A percentile compares a stretch with the other conserved stretches of the same genome.
Evolutionary conservation across 805 yeast species (phyloP).

Genomic region (Nakazawaea sp.): DNA sequence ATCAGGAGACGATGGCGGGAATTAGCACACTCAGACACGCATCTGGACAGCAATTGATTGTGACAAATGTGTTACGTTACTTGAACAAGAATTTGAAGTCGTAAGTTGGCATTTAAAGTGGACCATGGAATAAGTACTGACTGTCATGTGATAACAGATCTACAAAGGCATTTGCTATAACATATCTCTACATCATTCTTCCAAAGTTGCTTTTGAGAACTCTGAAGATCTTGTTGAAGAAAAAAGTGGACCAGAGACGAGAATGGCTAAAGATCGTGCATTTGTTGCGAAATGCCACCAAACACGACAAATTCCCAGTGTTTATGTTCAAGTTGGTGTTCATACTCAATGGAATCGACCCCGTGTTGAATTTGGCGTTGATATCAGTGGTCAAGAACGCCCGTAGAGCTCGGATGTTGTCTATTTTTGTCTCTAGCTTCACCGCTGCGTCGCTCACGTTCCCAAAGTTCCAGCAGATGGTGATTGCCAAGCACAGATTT

Average conservation of each 20-base stretch:
- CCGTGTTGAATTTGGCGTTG: slow-evolving; percentile 13
- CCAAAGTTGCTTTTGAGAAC: slow-evolving; percentile 22
- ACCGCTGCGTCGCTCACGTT: slow-evolving; percentile 23
- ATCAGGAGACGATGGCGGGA: too few relatives aligned
- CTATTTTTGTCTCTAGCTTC: slow-evolving; percentile 25
- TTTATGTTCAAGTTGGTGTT: slow-evolving; percentile 27
- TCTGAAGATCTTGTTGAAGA: slow-evolving; percentile 14
- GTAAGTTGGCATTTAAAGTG: slow-evolving; percentile 4
- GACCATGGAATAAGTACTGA: background rate
- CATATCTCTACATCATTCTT: slow-evolving; percentile 27
- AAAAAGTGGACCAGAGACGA: slow-evolving; percentile 12
- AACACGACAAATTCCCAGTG: slow-evolving; percentile 27
- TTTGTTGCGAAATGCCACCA: slow-evolving; percentile 20
- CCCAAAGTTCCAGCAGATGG: slow-evolving; percentile 27
- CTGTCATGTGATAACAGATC: slow-evolving; percentile 5
- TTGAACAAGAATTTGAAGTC: slow-evolving; percentile 8
- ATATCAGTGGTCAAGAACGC: slow-evolving; percentile 5
- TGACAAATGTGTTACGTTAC: slow-evolving; percentile 1
- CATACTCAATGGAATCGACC: slow-evolving; percentile 25
- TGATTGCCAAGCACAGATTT: slow-evolving; percentile 23
- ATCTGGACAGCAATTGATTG: background rate
- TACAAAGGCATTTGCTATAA: slow-evolving; percentile 25
- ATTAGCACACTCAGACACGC: background rate
- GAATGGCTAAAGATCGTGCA: slow-evolving; percentile 14
- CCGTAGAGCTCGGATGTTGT: slow-evolving; percentile 11